Evolutionary conservation across 108 stramenopile genomes (phyloP).

Genomic region (Thalassiosira profunda): DNA sequence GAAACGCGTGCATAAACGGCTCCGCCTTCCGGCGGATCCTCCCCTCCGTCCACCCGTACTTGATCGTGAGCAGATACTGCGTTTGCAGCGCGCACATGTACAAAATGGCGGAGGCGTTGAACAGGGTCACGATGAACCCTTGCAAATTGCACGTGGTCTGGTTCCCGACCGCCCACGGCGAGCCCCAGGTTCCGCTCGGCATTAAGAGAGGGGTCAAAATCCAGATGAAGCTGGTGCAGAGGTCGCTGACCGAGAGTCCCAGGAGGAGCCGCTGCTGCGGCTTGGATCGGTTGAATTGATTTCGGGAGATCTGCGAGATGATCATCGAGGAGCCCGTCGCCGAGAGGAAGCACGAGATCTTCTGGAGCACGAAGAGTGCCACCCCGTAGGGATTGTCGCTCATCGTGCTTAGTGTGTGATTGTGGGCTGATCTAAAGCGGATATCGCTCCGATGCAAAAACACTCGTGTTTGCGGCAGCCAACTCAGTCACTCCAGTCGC

Average conservation of each 20-base stretch:
- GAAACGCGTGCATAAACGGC: slow-evolving; percentile 6
- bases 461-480: too few relatives aligned
- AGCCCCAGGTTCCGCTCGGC: neutral
- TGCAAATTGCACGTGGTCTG: slow-evolving; percentile 17
- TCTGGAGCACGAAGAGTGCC: slow-evolving; percentile 1
- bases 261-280: slow-evolving; percentile 14
- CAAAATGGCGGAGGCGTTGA: neutral
- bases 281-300: neutral
- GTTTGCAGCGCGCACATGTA: slow-evolving; percentile 7
- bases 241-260: slow-evolving; percentile 3
- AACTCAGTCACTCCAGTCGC: too few relatives aligned
- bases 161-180: slow-evolving; percentile 2
- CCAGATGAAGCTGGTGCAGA: slow-evolving; percentile 7
- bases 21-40: slow-evolving; percentile 8
- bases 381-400: neutral
- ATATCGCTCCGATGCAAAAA: too few relatives aligned
- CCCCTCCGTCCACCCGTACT: slow-evolving; percentile 17
- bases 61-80: slow-evolving; percentile 12
- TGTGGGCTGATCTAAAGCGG: too few relatives aligned
- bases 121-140: slow-evolving; percentile 16
- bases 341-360: neutral
- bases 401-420: too few relatives aligned
- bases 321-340: slow-evolving; percentile 15
- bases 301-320: slow-evolving; percentile 1
- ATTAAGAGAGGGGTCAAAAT: slow-evolving; percentile 14